Base-by-base conservation (phyloP, 306 rosid genomes). In the Elaeagnus macrophylla region DNA sequence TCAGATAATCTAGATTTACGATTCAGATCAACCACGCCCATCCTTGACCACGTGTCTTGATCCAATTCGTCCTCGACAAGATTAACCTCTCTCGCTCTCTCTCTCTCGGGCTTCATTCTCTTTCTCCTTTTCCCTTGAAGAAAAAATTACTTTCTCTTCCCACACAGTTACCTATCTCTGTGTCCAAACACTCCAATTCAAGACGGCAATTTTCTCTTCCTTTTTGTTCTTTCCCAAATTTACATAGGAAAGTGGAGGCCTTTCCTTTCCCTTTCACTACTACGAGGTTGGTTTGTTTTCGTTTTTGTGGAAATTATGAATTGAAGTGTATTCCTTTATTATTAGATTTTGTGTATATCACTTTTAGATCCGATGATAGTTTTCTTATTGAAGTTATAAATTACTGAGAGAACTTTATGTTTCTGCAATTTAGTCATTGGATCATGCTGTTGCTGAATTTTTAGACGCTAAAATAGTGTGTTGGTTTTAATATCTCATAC, bases 281-380 rank as follows among this genome's bases (percentile, higher is more conserved):
- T 20, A 48, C 40, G 61, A 39, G 75, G 76, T 75, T 10, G 40
- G 59, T 14, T 55, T 5, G 7, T 41, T 4, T 48, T 19, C 15
- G 25, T 19, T 9, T n/a, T 12, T 37, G 13, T 43, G 14, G 5
- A 47, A 6, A 44, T 20, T 43, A 2, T 42, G 53, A 35, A 7
- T 45, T 41, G 12, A 15, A 65, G 18, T 25, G 32, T 66, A 19
- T 18, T 19, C 50, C 32, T 25, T 25, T 25, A 2, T 16, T 9
- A 38, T 9, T 39, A 15, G 8, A 20, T 68, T 18, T 10, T 49
- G 5, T 6, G 47, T 41, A 5, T 48, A 5, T 48, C 53, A 55
- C 56, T 60, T 36, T 65, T 55, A 55, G 80, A 69, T 75, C 75
- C 48, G 75, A 43, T 37, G 19, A 37, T 44, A 51, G 16, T 38